phyloP scores from a whole-genome alignment of 2,329 filamentous ascomycete genomes.

The Paraconiothyrium brasiliense region DNA sequence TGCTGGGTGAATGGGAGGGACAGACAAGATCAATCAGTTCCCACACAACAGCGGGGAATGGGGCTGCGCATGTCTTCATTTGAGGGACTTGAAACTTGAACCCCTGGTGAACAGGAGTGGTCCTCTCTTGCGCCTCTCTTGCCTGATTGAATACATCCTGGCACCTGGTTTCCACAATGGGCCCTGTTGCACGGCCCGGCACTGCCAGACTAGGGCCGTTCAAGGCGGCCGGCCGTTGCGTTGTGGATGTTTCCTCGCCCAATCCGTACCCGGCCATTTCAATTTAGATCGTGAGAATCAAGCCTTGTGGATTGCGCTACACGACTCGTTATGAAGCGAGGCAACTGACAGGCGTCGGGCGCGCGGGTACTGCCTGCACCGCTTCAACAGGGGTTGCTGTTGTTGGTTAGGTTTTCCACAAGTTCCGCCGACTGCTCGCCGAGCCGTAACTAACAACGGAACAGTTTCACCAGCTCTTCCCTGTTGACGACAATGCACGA shows the following conservation, averaged over 20 bases:
- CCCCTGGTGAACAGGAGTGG: background rate
- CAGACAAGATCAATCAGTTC: background rate
- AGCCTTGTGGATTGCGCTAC: background rate
- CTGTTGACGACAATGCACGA: background rate
- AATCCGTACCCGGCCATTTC: no score
- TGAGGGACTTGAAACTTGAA: slow-evolving; percentile 1
- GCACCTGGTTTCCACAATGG: background rate
- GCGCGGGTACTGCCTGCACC: background rate
- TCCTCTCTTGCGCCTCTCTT: slow-evolving; percentile 6
- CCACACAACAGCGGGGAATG: slow-evolving; percentile 1
- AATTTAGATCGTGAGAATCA: background rate
- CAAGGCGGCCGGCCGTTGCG: background rate
- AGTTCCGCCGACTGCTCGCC: background rate
- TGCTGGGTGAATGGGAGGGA: background rate
- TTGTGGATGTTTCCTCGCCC: background rate
- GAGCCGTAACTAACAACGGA: background rate
- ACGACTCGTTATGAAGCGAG: background rate
- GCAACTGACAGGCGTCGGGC: background rate
- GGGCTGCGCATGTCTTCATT: background rate
- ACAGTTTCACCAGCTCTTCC: background rate
- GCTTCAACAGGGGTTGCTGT: background rate
- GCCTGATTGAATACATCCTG: background rate
- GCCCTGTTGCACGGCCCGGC: background rate
- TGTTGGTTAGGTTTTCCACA: background rate
- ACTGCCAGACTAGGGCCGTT: background rate